Percentiles rank a stretch among this genome's conserved stretches.
Evolutionary conservation across 495 filamentous ascomycete species (phyloP).

Genomic region (Parachaetomium inaequale): DNA sequence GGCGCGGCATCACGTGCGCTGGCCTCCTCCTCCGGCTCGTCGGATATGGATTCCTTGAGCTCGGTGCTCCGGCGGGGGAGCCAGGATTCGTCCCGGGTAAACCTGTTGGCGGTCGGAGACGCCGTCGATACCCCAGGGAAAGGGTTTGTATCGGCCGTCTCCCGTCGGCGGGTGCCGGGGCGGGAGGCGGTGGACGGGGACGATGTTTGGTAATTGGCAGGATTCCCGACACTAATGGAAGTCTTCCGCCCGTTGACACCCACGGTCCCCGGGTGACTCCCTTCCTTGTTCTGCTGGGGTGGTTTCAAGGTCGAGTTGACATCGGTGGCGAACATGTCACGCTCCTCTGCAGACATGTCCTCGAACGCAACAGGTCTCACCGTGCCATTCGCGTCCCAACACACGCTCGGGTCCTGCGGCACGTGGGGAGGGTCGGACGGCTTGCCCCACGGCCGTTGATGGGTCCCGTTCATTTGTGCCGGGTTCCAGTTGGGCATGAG

Average conservation of each 20-base stretch:
- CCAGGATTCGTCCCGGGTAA: conserved; percentile 52
- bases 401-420: conserved; percentile 60
- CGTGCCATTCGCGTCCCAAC: conserved; percentile 80
- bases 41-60: conserved; percentile 44
- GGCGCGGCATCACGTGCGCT: conserved; percentile 18
- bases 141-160: conserved; percentile 78
- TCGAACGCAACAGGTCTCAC: conserved; percentile 68
- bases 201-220: conserved; percentile 45
- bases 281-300: conserved; percentile 73
- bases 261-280: conserved; percentile 44
- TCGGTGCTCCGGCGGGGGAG: conserved; percentile 72
- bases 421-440: conserved; percentile 61
- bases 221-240: conserved; percentile 61
- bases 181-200: conserved; percentile 64
- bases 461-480: conserved; percentile 56
- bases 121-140: conserved; percentile 51
- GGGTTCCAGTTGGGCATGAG: conserved; percentile 77
- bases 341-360: conserved; percentile 79
- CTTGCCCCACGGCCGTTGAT: conserved; percentile 71
- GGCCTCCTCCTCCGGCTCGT: conserved; percentile 47
- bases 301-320: conserved; percentile 93
- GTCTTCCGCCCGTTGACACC: conserved; percentile 63
- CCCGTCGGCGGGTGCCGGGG: conserved; percentile 72
- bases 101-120: conserved; percentile 51
- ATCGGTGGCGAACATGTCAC: conserved; percentile 75